Conservation (phyloP, 2,329 filamentous ascomycete genomes). For the Tolypocladium nubicola region DNA sequence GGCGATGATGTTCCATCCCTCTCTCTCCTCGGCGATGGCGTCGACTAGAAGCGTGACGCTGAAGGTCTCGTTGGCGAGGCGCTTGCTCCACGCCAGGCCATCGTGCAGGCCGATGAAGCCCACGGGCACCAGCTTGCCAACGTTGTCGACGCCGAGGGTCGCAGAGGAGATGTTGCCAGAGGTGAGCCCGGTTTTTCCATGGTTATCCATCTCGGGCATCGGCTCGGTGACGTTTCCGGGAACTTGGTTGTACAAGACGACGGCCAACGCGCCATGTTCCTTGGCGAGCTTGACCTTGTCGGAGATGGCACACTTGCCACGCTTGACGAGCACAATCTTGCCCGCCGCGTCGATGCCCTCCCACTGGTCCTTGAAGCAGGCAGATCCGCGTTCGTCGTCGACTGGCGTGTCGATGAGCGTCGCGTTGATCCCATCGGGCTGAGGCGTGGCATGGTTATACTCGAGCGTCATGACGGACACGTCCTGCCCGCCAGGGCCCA, state of each 20-base stretch:
- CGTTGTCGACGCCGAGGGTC: constrained; percentile 30
- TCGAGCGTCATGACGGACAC: constrained; percentile 31
- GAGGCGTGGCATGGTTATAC: constrained; percentile 35
- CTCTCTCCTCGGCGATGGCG: constrained; percentile 18
- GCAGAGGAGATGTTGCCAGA: neutral
- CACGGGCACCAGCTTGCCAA: constrained; percentile 20
- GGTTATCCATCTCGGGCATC: constrained; percentile 13
- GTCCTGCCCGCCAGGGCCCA: constrained; percentile 31
- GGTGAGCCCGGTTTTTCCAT: neutral
- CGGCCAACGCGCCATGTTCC: constrained; percentile 27
- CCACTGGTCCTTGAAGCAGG: constrained; percentile 31
- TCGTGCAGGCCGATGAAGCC: constrained; percentile 20
- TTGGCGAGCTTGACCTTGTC: constrained; percentile 32
- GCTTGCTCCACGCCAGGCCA: constrained; percentile 19
- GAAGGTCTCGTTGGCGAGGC: constrained; percentile 18
- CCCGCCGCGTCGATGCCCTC: constrained; percentile 26
- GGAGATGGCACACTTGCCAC: constrained; percentile 28
- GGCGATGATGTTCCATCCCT: constrained; percentile 27
- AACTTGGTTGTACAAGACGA: constrained; percentile 51
- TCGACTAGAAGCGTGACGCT: constrained; percentile 20
- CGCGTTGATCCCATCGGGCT: constrained; percentile 21
- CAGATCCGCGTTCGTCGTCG: constrained; percentile 23
- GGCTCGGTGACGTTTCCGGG: constrained; percentile 31
- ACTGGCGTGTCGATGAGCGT: constrained; percentile 22
- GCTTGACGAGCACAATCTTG: constrained; percentile 33